phyloP scores from a whole-genome alignment of 441 rosid genomes.

The Gossypium schwendimanii region DNA sequence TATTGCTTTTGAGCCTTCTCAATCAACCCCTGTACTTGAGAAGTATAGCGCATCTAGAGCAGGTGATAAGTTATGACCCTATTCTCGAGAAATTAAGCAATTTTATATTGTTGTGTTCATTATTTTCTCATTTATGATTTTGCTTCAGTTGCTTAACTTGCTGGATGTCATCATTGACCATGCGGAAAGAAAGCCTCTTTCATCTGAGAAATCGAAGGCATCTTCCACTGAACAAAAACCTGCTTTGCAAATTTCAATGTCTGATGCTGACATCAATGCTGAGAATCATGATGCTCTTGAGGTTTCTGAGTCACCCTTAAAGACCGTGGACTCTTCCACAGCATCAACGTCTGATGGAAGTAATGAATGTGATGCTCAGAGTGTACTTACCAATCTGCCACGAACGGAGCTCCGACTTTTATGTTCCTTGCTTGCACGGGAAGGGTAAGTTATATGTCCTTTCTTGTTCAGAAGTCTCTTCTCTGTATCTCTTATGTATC shows the following conservation, averaged over 20 bases:
- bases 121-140: conserved; percentile 13
- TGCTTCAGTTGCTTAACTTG: conserved; percentile 77
- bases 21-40: conserved; percentile 89
- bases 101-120: background rate
- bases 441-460: conserved; percentile 52
- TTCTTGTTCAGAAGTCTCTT: background rate
- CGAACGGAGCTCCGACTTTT: conserved; percentile 75
- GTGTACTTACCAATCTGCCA: conserved; percentile 67
- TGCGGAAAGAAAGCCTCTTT: conserved; percentile 56
- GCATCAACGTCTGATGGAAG: conserved; percentile 35
- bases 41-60: conserved; percentile 96
- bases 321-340: conserved; percentile 35
- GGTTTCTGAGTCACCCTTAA: conserved; percentile 36
- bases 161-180: conserved; percentile 83
- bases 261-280: conserved; percentile 36
- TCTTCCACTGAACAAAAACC: conserved; percentile 41
- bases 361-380: conserved; percentile 53
- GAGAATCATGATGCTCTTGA: conserved; percentile 37
- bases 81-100: background rate
- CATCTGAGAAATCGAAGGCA: conserved; percentile 43
- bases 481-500: background rate
- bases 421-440: conserved; percentile 92
- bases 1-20: conserved; percentile 81
- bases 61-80: conserved; percentile 50
- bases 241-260: conserved; percentile 31